These are phyloP conservation scores for Salix purpurea DNA, from an alignment of 345 rosid genomes.

Conservation along the genomic window DNA sequence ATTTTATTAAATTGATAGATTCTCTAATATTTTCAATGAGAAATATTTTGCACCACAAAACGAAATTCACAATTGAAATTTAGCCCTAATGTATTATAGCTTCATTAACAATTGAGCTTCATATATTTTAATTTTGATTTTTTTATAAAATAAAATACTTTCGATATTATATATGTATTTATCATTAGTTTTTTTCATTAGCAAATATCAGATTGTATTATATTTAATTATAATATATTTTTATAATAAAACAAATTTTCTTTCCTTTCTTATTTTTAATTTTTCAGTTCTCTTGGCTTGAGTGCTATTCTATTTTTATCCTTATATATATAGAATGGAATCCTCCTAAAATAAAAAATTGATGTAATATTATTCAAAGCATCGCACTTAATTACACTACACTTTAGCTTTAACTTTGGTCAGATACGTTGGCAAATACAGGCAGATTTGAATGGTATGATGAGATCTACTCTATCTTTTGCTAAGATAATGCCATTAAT, in stretches of 20 bases:
- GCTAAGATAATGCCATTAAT: background rate
- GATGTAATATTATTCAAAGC: background rate
- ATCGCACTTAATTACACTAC: background rate
- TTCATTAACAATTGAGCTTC: background rate
- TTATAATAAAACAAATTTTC: too few species aligned
- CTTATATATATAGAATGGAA: background rate
- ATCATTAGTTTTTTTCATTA: too few species aligned
- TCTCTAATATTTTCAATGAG: too few species aligned
- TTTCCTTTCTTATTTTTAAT: too few species aligned
- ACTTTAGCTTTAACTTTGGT: background rate
- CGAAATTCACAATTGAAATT: too few species aligned
- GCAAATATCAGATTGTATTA: too few species aligned
- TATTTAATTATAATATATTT: too few species aligned
- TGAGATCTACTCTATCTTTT: background rate
- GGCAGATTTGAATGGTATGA: background rate
- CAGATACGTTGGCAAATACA: too few species aligned
- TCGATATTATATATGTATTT: too few species aligned
- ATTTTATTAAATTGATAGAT: too few species aligned
- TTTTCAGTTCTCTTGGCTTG: background rate
- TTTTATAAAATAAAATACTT: too few species aligned
- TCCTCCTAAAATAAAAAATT: background rate
- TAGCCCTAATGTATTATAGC: background rate
- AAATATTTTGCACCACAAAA: too few species aligned
- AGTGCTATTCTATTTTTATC: background rate
- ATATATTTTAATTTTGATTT: rapidly evolving